Evolutionary conservation across 2,329 filamentous ascomycete genomes (phyloP), one percentile per base, ranked within the genome.

Genomic region (Rugonectria rugulosa): DNA sequence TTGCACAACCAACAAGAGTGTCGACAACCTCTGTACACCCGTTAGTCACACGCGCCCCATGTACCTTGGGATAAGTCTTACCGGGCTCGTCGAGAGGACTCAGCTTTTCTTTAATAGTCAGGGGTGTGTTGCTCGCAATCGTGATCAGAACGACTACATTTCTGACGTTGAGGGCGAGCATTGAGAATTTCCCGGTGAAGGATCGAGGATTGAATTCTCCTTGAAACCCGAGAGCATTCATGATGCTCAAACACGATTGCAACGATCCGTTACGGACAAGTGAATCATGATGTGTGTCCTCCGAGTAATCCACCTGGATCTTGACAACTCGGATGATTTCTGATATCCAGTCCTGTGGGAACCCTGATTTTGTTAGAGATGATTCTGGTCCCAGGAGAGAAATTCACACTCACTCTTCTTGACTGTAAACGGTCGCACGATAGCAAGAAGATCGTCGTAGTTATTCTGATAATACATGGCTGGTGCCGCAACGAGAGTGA

Each of bases 271-370:
- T 93, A 56, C 88, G 81, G 60, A 95, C 83, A 27, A 96, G 77
- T 55, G 87, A 81, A 69, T 94, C 88, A 63, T 89, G 85, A 38
- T 85, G 82, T 2, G 85, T 78, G 57, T 96, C 91, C 43, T 90
- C 84, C 0, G 91, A 89, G 68, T 93, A 96, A 74, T 98, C 94
- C 42, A 93, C 85, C 44, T 88, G 86, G 24, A 91, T 81, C 59
- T 88, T 88, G 46, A 93, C 77, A 53, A 90, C 85, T 34, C 84
- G 81, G 47, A 91, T 86, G 11, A 92, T 77, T 61, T 90, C 87
- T 34, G 79, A 81, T 47, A 90, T 77, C 79, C 88, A 87, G 54
- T 87, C 80, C 36, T 81, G 79, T 48, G 85, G 77, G 61, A 89
- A 86, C 45, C 81, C 84, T 87, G 40, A 7, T 32, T 5, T 7